Evolutionary conservation across 2,329 filamentous ascomycete species (phyloP).

Genomic region (Aspergillus intermedius): DNA sequence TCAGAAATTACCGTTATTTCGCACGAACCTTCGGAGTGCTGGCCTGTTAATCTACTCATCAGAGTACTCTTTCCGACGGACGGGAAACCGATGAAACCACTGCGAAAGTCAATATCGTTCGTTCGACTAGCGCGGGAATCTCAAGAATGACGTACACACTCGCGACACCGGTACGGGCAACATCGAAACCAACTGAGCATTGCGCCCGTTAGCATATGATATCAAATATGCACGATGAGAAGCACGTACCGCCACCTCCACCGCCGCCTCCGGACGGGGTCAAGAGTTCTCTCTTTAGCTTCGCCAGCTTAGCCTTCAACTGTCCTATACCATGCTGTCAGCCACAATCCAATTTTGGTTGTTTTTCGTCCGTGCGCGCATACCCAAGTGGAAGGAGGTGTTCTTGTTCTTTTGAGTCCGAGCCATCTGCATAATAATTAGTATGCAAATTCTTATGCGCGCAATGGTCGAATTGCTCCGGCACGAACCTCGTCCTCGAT

Average conservation of each 20-base stretch:
- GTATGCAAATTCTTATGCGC: conserved; percentile 1
- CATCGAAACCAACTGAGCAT: conserved; percentile 74
- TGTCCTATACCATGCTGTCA: conserved; percentile 50
- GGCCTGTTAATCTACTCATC: conserved; percentile 89
- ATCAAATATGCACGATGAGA: conserved; percentile 1
- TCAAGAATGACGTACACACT: conserved; percentile 56
- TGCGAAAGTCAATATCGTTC: conserved; percentile 15
- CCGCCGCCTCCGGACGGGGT: conserved; percentile 79
- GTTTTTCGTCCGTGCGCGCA: conserved; percentile 7
- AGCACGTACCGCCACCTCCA: conserved; percentile 58
- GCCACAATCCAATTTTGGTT: not conserved
- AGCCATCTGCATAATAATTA: conserved; percentile 63
- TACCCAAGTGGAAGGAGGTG: conserved; percentile 82
- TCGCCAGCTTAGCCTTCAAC: conserved; percentile 95
- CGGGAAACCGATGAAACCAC: conserved; percentile 92
- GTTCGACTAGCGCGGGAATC: not conserved
- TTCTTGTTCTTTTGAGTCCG: conserved; percentile 96
- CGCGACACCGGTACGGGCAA: conserved; percentile 93
- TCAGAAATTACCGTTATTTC: not conserved
- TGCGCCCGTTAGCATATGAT: conserved; percentile 13
- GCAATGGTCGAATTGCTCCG: conserved; percentile 2
- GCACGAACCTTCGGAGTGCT: conserved; percentile 72
- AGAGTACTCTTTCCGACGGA: conserved; percentile 98
- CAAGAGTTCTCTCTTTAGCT: conserved; percentile 91
- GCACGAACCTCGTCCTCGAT: conserved; percentile 82